Evolutionary conservation across 139 green algal species (phyloP).

Genomic region (Closterium sp.): DNA sequence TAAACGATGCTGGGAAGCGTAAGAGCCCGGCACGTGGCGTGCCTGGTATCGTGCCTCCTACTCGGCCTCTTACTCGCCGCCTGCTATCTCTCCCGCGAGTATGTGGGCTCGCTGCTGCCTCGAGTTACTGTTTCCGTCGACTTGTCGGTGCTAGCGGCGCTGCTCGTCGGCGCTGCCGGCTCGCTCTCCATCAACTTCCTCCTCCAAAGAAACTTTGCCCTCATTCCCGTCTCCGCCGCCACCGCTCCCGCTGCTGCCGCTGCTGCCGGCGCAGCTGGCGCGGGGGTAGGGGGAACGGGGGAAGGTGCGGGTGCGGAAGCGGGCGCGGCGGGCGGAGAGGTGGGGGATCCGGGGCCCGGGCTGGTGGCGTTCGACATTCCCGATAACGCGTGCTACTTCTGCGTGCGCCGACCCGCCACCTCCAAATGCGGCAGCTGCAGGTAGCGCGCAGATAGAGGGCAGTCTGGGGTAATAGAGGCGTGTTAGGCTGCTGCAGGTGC

Average conservation of each 20-base stretch:
- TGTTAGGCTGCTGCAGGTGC: neutral
- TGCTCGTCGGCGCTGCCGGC: neutral
- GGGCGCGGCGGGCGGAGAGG: neutral
- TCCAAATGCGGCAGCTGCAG: constrained; percentile 46
- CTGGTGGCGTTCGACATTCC: constrained; percentile 19
- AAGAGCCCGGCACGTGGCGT: neutral
- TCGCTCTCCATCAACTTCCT: neutral
- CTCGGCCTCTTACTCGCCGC: neutral
- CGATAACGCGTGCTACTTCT: constrained; percentile 42
- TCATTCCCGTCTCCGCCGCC: neutral
- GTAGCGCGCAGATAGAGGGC: neutral
- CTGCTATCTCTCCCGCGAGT: neutral
- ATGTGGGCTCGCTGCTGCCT: neutral
- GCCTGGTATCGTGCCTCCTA: neutral
- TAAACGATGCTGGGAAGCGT: neutral
- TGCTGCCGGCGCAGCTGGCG: neutral
- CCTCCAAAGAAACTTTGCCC: neutral
- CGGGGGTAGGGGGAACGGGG: neutral
- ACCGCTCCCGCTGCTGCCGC: neutral
- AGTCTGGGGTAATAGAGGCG: neutral
- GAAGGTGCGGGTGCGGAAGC: neutral
- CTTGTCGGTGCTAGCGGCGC: neutral
- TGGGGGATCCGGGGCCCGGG: neutral
- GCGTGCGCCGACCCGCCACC: constrained; percentile 13
- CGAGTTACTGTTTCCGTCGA: neutral